Evolutionary conservation across 495 filamentous ascomycete genomes (phyloP).

Genomic region (Oidiodendron maius): DNA sequence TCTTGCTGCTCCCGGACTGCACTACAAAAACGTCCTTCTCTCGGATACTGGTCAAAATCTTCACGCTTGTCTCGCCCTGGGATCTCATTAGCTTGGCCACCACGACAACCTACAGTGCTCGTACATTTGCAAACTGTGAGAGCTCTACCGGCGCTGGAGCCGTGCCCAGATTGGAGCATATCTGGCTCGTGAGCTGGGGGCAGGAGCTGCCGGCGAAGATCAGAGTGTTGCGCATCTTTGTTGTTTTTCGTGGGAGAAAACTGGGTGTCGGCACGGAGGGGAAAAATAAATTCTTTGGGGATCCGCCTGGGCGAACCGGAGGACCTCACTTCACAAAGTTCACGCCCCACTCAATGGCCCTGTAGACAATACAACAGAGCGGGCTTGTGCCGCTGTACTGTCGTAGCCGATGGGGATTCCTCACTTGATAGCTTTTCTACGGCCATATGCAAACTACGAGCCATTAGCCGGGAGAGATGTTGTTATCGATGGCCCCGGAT

Average conservation of each 20-base stretch:
- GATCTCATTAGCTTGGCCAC: slow-evolving; percentile 34
- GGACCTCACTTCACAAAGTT: not conserved
- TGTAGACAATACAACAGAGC: not conserved
- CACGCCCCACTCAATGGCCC: not conserved
- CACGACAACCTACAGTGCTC: not conserved
- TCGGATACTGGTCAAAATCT: slow-evolving; percentile 86
- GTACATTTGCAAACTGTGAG: slow-evolving; percentile 53
- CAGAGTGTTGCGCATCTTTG: slow-evolving; percentile 48
- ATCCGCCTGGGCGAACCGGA: too few relatives aligned
- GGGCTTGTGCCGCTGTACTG: not conserved
- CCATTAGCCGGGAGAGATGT: slow-evolving; percentile 38
- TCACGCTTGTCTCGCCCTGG: slow-evolving; percentile 94
- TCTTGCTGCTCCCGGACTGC: slow-evolving; percentile 91
- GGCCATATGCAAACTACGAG: slow-evolving; percentile 47
- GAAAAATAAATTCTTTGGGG: slow-evolving; percentile 2
- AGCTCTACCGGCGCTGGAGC: slow-evolving; percentile 49
- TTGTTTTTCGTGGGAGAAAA: slow-evolving; percentile 1
- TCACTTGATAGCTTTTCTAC: slow-evolving; percentile 50
- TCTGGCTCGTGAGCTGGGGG: slow-evolving; percentile 47
- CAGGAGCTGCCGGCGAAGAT: slow-evolving; percentile 53
- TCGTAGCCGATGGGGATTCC: slow-evolving; percentile 65
- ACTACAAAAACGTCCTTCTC: slow-evolving; percentile 99
- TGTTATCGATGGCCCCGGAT: slow-evolving; percentile 70
- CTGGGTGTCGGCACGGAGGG: slow-evolving; percentile 1
- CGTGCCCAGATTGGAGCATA: slow-evolving; percentile 56